These are phyloP conservation scores for Aspergillus sergii DNA, from an alignment of 2,329 filamentous ascomycete genomes.

Conservation along the genomic window DNA sequence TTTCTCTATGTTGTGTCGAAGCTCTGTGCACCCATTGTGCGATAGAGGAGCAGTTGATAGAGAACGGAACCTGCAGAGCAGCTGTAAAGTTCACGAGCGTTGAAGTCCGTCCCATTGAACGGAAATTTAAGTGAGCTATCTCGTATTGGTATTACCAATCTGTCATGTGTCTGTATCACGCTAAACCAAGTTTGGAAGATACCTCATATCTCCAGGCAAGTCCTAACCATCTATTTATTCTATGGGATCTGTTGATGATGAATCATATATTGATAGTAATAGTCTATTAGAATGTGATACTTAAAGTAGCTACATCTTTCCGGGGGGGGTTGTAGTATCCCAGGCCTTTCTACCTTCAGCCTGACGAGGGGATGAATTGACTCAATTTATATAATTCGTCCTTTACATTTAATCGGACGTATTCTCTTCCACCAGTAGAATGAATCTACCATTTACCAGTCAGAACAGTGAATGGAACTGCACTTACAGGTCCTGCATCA, in stretches of 20 bases:
- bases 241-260: too few relatives aligned
- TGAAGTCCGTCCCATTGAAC: neutral
- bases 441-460: neutral
- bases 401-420: too few relatives aligned
- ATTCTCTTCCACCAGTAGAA: neutral
- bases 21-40: neutral
- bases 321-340: too few relatives aligned
- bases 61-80: neutral
- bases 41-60: neutral
- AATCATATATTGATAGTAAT: too few relatives aligned
- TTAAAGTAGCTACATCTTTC: too few relatives aligned
- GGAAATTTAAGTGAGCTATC: neutral
- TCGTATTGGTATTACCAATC: neutral
- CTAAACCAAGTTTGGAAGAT: neutral
- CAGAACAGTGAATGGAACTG: neutral
- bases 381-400: too few relatives aligned
- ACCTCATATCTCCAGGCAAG: neutral
- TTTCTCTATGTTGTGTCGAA: neutral
- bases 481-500: neutral
- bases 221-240: too few relatives aligned
- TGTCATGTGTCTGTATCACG: neutral
- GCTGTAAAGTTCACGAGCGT: neutral
- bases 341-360: too few relatives aligned
- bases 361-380: too few relatives aligned
- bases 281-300: too few relatives aligned